Evolutionary conservation across 1,284 basidiomycete genomes (phyloP), one percentile per base, ranked within the genome.

Genomic region (Ceratobasidium theobromae): DNA sequence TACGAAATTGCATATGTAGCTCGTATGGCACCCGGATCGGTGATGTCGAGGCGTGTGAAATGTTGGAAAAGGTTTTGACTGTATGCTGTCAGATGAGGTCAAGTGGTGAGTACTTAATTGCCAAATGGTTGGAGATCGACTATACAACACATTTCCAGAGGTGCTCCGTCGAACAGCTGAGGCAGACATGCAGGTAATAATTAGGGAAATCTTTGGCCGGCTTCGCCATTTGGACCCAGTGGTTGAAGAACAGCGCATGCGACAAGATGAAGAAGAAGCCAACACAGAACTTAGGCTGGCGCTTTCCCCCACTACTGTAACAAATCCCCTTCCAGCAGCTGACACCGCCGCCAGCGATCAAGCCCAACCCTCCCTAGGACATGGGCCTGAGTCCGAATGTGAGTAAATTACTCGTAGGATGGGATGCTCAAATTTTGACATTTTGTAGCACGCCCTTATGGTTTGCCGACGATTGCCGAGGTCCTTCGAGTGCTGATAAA

Each of bases 81-180:
- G 98, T 97, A 72, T 95, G 95, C 71, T 98, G 96, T 76, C 93
- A 98, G 75, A 97, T 96, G 82, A 83, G 97, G 45, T 81, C 98
- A 4, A 93, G 92, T 72, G 95, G 93, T 94, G 71, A 71, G 90
- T 82, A 65, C 25, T 27, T 48, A 53, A 8, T 16, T 58, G 23
- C 23, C 25, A 12, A 33, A 1, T 68, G 18, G 11, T 43, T 52
- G n/a, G 33, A 8, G 14, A 52, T n/a, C 38, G 2, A 21, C n/a
- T 35, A 40, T n/a, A 14, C 23, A 28, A 27, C 69, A 51, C 21
- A 35, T n/a, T 54, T 58, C 30, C 75, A 93, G 93, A 95, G 77
- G 87, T 91, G 65, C 81, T 97, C 18, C 86, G 97, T 51, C 86
- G 90, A 40, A 93, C 92, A n/a, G 95, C 97, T 0, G 95, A 98